Base-by-base conservation (phyloP, 495 filamentous ascomycete species). In the Hypoxylon lienhwacheense region DNA sequence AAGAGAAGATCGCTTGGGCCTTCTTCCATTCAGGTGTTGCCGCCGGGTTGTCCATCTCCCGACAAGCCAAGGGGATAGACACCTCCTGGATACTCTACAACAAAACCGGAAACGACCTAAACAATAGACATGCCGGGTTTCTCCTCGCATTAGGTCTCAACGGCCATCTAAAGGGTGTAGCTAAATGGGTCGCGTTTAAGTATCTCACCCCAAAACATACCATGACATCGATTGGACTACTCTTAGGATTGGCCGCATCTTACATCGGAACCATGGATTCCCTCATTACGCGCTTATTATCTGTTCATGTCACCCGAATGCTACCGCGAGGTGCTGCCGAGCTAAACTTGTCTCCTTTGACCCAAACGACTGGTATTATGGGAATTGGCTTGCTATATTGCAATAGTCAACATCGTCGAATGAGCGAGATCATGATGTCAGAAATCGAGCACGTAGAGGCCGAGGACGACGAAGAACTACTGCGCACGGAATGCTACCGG, bases 51-150 rank as follows among this genome's bases (percentile, higher is more conserved):
- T 89, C 88, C 25, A 95, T 97, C 41, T 95, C 95, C 1, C 86
- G 84, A 19, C 79, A 90, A 24, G 93, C 91, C 0, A 91, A 89
- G 67, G 90, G 91, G 4, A 96, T 99, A 52, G 93, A 99, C 60
- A 96, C 91, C 1, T 96, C 91, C 0, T 99, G 93, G 93, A 96
- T 99, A 60, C 77, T 96, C 28, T 97, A 93, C 74, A 99, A 99
- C 72, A 97, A 96, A 66, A 92, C 95, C 0, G 73, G 70, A 0
- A 79, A 82, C 25, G 95, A 99, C 19, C 82, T 95, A 1, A 93
- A 82, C 29, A 96, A 97, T 63, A 82, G 91, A 10, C 93, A 99
- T 65, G 95, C 93, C 37, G 93, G 93, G 0, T 93, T 99, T 53
- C 72, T 99, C 7, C 73, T 99, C 7, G 93, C 88, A 7, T 71